Evolutionary conservation across 805 yeast species (phyloP), one percentile per base, ranked within the genome.

Genomic region (Saturnispora galanensis): DNA sequence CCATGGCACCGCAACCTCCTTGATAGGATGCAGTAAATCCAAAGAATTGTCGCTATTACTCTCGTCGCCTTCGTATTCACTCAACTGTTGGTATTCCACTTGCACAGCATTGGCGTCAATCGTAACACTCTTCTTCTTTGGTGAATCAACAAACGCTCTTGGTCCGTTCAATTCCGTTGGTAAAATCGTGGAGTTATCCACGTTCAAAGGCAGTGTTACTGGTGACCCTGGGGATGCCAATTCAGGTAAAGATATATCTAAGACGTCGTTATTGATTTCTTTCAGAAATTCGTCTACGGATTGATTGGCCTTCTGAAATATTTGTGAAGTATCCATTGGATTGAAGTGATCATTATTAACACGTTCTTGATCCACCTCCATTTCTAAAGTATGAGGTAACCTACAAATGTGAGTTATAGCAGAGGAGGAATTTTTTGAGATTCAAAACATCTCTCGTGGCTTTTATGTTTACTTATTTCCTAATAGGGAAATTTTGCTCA

Each of bases 281-380:
- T 60, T 59, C 15, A 68, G 46, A 10, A 68, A 55, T 38, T 66
- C 68, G 41, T 67, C 71, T 10, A 67, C 71, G 1, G 71, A 66
- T 39, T 61, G 63, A 47, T 61, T 60, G 12, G 59, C 59, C 32
- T 52, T 46, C 29, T 48, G 55, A 50, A 62, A 59, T 17, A 58
- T 50, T 29, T 56, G 38, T 33, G 42, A 11, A 17, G 41, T 37
- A 11, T 43, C 26, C 13, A 31, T 21, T 10, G 33, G 30, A 33
- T n/a, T 28, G 8, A 21, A 21, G 6, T 21, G 26, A 21, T 21
- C 26, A 5, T 21, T 8, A 21, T 6, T 21, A 21, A 21, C 26
- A 36, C 31, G 16, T 31, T 42, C 36, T 31, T 28, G 29, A 11
- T 38, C 36, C 29, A 31, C 36, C 9, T 38, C 34, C 11, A 35